Evolutionary conservation across 176 grass and related monocot genomes (phyloP), one percentile per base, ranked within the genome.

Genomic region (Eleusine indica): DNA sequence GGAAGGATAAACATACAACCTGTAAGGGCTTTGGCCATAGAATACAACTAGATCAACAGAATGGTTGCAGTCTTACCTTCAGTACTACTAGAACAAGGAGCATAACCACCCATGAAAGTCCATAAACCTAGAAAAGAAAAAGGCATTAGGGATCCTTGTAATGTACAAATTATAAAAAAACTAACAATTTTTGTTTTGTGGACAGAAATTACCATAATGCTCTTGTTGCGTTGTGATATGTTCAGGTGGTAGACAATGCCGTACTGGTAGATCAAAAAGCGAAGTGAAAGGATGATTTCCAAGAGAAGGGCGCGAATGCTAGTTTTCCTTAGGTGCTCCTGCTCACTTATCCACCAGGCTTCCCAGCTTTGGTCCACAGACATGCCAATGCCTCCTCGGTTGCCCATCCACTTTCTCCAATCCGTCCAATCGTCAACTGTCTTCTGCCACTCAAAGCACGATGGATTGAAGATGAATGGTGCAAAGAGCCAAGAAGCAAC

Each of bases 251-350:
- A 96, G 70, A 99, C 97, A 86, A 99, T 94, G 28, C 93, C 97
- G 69, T 99, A 99, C 78, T 99, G 97, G 81, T 94, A 96, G 77
- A 99, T 96, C 78, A 99, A 78, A 82, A 99, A 99, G 32, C 97
- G 93, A 72, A 99, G 91, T 29, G 93, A 77, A 66, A 99, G 79
- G 76, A 96, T 79, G 65, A 99, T 94, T 87, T 99, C 97, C 64
- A 97, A 81, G 10, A 97, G 21, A 41, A 88, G 88, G n/a, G 90
- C 91, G 17, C 89, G 89, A 58, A 93, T 74, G 73, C 92, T 90
- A 37, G 91, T 95, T 66, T 82, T 78, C 49, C 86, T 91, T 70
- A 98, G 87, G 80, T 98, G 95, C 6, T 74, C 95, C 32, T 98
- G 89, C 82, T 98, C 95, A 79, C 81, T 72, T 48, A 80, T 51